These are phyloP conservation scores for Acanthochlamys bracteata DNA, from an alignment of 106 monocot genomes.

Conservation along the genomic window DNA sequence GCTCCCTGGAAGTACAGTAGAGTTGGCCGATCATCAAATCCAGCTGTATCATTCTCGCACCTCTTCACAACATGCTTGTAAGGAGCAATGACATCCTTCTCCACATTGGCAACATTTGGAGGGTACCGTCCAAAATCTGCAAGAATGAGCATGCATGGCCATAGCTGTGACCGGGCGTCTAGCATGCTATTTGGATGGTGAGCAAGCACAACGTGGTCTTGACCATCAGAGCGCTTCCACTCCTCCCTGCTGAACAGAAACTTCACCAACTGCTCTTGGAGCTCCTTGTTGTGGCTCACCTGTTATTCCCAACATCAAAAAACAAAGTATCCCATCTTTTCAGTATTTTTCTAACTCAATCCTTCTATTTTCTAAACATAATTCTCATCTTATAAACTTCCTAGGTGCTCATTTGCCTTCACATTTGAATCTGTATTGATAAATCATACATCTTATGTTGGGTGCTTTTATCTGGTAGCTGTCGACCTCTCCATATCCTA, in stretches of 20 bases:
- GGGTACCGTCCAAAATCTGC: conserved; percentile 76
- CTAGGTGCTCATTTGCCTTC: too few relatives aligned
- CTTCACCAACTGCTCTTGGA: conserved; percentile 48
- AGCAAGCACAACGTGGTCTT: conserved; percentile 60
- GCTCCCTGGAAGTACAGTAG: conserved; percentile 75
- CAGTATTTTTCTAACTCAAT: too few relatives aligned
- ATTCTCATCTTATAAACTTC: too few relatives aligned
- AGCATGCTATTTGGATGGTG: conserved; percentile 90
- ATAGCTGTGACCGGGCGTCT: conserved; percentile 48
- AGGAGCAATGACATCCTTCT: conserved; percentile 77
- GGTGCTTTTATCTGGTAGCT: too few relatives aligned
- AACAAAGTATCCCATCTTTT: too few relatives aligned
- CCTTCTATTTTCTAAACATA: too few relatives aligned
- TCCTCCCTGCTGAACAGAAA: conserved; percentile 40
- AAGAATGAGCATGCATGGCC: conserved; percentile 57
- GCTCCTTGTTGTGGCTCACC: conserved; percentile 21
- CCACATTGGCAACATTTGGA: conserved; percentile 64
- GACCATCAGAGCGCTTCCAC: conserved; percentile 61
- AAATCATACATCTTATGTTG: too few relatives aligned
- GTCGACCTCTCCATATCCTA: too few relatives aligned
- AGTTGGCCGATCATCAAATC: conserved; percentile 51
- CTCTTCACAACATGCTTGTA: conserved; percentile 61
- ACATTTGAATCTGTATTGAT: too few relatives aligned
- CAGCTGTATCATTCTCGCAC: conserved; percentile 44
- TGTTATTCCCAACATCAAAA: background rate